These are phyloP conservation scores for Tetrapyrgos nigripes DNA, from an alignment of 1,284 basidiomycete genomes.

Conservation along the genomic window DNA sequence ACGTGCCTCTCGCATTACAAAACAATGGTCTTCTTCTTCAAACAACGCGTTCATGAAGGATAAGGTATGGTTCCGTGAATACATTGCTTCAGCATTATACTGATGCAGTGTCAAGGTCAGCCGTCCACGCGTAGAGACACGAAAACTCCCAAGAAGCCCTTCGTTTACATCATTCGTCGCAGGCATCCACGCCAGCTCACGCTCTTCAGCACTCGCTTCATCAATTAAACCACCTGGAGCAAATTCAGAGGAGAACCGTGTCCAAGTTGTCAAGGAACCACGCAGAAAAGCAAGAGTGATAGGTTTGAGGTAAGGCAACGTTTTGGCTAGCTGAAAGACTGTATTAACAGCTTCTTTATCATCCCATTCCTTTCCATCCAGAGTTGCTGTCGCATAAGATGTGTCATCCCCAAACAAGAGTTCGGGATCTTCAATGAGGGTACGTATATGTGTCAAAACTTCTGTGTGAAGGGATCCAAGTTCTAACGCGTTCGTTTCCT, in stretches of 20 bases:
- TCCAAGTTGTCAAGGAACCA: constrained; percentile 20
- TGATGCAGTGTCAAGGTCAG: too few relatives aligned
- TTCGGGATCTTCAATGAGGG: constrained; percentile 10
- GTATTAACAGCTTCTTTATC: constrained; percentile 11
- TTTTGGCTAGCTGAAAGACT: constrained; percentile 3
- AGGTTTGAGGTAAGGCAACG: constrained; percentile 10
- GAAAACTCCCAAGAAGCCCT: background rate
- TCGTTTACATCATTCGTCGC: constrained; percentile 24
- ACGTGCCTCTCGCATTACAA: constrained; percentile 9
- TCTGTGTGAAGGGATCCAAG: constrained; percentile 17
- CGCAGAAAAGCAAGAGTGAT: constrained; percentile 15
- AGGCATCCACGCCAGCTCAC: constrained; percentile 25
- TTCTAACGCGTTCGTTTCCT: background rate
- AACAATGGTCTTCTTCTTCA: constrained; percentile 6
- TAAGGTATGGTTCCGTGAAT: too few relatives aligned
- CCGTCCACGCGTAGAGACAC: background rate
- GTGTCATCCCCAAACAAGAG: background rate
- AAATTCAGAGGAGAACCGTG: constrained; percentile 24
- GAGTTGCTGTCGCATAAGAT: background rate
- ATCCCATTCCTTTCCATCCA: constrained; percentile 14
- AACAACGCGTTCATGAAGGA: constrained; percentile 12
- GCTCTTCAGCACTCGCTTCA: too few relatives aligned
- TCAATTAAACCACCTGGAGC: constrained; percentile 23
- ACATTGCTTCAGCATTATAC: too few relatives aligned
- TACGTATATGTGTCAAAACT: constrained; percentile 12